Evolutionary conservation across 306 rosid genomes (phyloP).

Genomic region (Vicia sativa): DNA sequence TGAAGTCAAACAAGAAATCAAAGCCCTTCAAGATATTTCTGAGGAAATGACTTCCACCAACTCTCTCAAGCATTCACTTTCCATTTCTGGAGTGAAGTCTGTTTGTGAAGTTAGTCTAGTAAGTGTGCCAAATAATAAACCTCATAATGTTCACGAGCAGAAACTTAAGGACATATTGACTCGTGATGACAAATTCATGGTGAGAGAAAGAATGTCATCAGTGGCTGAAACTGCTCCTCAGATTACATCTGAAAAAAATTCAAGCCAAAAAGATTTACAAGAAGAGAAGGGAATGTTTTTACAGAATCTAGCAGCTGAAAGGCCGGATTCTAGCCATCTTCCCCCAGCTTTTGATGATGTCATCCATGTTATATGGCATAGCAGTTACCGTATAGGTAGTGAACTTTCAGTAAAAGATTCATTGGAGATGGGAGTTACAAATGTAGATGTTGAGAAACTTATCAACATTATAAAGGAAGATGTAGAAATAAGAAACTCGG

Average conservation of each 20-base stretch:
- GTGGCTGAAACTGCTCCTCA: conserved; percentile 53
- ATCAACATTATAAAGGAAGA: conserved; percentile 71
- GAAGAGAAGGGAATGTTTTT: conserved; percentile 49
- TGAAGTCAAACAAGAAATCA: conserved; percentile 40
- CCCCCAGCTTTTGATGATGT: conserved; percentile 83
- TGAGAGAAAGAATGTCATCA: conserved; percentile 63
- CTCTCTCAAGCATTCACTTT: conserved; percentile 38
- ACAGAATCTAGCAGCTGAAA: conserved; percentile 55
- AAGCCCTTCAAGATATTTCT: conserved; percentile 45
- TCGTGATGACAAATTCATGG: conserved; percentile 73
- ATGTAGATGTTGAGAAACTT: conserved; percentile 74
- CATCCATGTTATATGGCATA: conserved; percentile 90
- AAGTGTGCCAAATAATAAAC: conserved; percentile 43
- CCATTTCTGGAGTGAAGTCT: conserved; percentile 46
- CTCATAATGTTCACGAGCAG: conserved; percentile 40
- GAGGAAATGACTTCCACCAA: conserved; percentile 40
- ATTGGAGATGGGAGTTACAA: conserved; percentile 75
- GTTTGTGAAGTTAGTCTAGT: conserved; percentile 41
- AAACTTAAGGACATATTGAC: conserved; percentile 38
- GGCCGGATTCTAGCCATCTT: conserved; percentile 57
- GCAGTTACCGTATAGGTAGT: conserved; percentile 85
- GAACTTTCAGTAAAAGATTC: conserved; percentile 77
- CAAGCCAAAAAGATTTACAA: conserved; percentile 54
- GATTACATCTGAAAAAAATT: conserved; percentile 42
- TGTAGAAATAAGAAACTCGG: conserved; percentile 56